A percentile compares a stretch with the other conserved stretches of the same genome.
These are phyloP conservation scores for Populus hybrid DNA, from an alignment of 441 rosid genomes.

Conservation along the genomic window DNA sequence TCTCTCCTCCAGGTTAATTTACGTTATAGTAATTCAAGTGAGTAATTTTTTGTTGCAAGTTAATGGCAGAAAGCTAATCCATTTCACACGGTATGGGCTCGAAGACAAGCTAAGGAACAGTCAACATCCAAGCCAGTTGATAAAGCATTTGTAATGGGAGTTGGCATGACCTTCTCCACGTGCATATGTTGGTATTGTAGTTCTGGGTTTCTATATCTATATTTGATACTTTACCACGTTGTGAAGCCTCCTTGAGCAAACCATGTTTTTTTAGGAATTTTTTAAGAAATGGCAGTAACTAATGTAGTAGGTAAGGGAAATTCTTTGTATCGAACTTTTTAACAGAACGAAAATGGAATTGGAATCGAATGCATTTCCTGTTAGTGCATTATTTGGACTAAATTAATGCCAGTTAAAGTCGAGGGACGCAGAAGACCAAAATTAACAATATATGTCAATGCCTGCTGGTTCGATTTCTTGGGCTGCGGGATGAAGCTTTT, in stretches of 20 bases:
- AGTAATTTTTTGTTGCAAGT: neutral
- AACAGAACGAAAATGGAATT: neutral
- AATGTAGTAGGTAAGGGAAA: neutral
- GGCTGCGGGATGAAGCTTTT: neutral
- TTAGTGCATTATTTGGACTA: neutral
- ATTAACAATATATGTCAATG: too few relatives aligned
- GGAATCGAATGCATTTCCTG: neutral
- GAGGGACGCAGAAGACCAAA: neutral
- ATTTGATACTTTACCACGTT: neutral
- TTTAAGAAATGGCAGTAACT: neutral
- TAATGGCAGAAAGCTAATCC: neutral
- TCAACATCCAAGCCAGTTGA: slow-evolving; percentile 11
- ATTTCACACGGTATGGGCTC: slow-evolving; percentile 4
- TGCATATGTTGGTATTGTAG: slow-evolving; percentile 12
- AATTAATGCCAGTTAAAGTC: neutral
- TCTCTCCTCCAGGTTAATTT: neutral
- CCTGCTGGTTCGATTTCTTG: neutral
- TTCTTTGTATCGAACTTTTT: neutral
- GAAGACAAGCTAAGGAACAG: neutral
- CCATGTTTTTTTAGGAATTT: neutral
- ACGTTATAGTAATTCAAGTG: neutral
- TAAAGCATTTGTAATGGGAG: slow-evolving; percentile 2
- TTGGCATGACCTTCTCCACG: slow-evolving; percentile 6
- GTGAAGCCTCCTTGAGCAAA: neutral
- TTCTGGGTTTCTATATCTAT: too few relatives aligned